These are phyloP conservation scores for Borovskyia barvae DNA, from an alignment of 208 protist genomes.

Conservation along the genomic window DNA sequence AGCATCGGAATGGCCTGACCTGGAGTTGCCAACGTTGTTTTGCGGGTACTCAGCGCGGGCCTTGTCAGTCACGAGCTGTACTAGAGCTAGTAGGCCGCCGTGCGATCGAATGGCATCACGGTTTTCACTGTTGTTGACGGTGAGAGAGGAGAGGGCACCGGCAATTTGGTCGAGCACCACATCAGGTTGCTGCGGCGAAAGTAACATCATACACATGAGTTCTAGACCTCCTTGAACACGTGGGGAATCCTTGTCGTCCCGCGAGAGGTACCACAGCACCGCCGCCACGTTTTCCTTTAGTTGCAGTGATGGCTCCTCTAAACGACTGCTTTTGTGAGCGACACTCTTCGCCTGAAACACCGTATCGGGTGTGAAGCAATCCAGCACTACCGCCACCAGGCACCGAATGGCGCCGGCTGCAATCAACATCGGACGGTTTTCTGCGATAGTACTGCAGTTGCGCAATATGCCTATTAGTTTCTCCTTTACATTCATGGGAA, in stretches of 20 bases:
- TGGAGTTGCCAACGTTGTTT: conserved; percentile 21
- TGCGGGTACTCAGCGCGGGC: conserved; percentile 51
- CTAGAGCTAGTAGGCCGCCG: conserved; percentile 71
- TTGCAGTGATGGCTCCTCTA: conserved; percentile 59
- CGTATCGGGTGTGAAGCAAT: conserved; percentile 55
- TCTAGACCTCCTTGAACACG: conserved; percentile 78
- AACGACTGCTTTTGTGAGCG: conserved; percentile 49
- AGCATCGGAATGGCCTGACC: conserved; percentile 16
- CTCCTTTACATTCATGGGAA: conserved; percentile 78
- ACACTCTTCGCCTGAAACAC: conserved; percentile 27
- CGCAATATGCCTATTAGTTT: conserved; percentile 87
- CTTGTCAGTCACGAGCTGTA: conserved; percentile 71
- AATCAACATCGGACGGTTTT: conserved; percentile 74
- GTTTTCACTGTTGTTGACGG: conserved; percentile 85
- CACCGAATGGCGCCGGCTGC: conserved; percentile 47
- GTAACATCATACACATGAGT: conserved; percentile 77
- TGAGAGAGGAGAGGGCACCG: conserved; percentile 86
- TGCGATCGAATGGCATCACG: conserved; percentile 63
- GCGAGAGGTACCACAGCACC: conserved; percentile 85
- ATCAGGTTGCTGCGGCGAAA: conserved; percentile 52
- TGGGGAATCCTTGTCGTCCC: conserved; percentile 83
- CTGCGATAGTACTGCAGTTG: conserved; percentile 83
- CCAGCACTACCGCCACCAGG: conserved; percentile 74
- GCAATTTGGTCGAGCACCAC: conserved; percentile 89
- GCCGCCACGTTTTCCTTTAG: conserved; percentile 88